A percentile compares a stretch with the other conserved stretches of the same genome.
Conservation (phyloP, 1,284 basidiomycete species). For the Puccinia coronata region DNA sequence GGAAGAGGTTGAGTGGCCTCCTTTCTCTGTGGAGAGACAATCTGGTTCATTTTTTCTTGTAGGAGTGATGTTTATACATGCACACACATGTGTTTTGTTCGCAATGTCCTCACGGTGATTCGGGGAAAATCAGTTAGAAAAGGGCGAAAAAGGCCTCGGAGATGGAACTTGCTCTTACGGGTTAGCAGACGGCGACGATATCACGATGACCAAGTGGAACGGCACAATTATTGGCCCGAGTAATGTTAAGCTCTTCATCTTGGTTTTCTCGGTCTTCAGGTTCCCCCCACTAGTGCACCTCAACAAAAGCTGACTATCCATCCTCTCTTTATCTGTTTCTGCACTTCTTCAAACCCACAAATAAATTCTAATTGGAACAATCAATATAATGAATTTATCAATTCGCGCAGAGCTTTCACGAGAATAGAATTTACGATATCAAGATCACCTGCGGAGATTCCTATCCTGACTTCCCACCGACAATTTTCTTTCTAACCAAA, state of each 20-base stretch:
- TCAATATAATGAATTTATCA: background rate
- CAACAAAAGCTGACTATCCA: conserved; percentile 2
- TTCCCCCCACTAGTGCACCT: background rate
- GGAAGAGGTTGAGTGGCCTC: conserved; percentile 56
- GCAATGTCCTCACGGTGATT: conserved; percentile 58
- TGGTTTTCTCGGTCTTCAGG: too few relatives aligned
- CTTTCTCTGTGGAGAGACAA: too few relatives aligned
- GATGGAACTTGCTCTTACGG: conserved; percentile 97
- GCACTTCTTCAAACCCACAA: conserved; percentile 39
- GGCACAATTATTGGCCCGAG: conserved; percentile 98
- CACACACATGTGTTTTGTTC: background rate
- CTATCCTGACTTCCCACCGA: conserved; percentile 80
- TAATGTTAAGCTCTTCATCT: conserved; percentile 69
- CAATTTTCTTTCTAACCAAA: conserved; percentile 79
- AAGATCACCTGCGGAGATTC: conserved; percentile 79
- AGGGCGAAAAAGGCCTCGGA: conserved; percentile 98
- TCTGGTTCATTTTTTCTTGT: background rate
- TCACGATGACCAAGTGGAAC: conserved; percentile 97
- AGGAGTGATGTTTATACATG: background rate
- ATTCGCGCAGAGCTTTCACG: conserved; percentile 76
- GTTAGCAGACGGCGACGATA: conserved; percentile 85
- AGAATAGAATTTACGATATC: conserved; percentile 97
- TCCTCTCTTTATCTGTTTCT: background rate
- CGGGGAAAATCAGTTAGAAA: conserved; percentile 76
- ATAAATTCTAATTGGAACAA: background rate